Conservation (phyloP, 257 asterid species). For the Thymus mandschuricus region DNA sequence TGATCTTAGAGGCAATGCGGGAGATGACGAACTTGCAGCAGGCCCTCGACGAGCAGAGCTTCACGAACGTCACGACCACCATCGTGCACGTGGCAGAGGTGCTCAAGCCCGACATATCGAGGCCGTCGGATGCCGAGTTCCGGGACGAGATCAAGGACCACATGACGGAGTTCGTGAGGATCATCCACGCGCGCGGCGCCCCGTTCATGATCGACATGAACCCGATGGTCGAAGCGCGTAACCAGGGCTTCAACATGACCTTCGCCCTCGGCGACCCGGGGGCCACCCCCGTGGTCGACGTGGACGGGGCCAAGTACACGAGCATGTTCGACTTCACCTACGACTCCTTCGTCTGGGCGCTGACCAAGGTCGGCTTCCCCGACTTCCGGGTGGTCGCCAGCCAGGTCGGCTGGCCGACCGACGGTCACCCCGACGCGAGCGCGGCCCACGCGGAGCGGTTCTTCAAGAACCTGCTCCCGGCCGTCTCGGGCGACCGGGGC, state of each 20-base stretch:
- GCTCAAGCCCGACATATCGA: slow-evolving; percentile 5
- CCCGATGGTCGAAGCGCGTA: slow-evolving; percentile 21
- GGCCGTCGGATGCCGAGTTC: slow-evolving; percentile 51
- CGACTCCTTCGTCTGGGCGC: slow-evolving; percentile 46
- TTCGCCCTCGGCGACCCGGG: slow-evolving; percentile 37
- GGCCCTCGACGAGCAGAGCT: slow-evolving; percentile 11
- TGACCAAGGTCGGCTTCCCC: slow-evolving; percentile 25
- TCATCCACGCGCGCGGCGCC: neutral
- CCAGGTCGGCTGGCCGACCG: slow-evolving; percentile 58
- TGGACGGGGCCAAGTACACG: slow-evolving; percentile 36
- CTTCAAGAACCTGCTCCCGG: slow-evolving; percentile 35
- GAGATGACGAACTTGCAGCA: neutral
- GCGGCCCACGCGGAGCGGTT: slow-evolving; percentile 38
- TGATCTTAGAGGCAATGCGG: neutral
- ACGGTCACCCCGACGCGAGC: slow-evolving; percentile 40
- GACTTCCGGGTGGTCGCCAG: slow-evolving; percentile 28
- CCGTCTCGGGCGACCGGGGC: slow-evolving; percentile 33
- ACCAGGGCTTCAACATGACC: neutral
- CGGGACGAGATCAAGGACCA: slow-evolving; percentile 15
- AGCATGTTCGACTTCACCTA: slow-evolving; percentile 38
- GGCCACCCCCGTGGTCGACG: slow-evolving; percentile 3
- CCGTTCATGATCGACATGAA: slow-evolving; percentile 30
- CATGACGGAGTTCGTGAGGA: neutral
- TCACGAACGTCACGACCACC: slow-evolving; percentile 9
- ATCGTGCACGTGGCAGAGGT: neutral